Percentiles rank a stretch among this genome's conserved stretches.
Conservation (phyloP, 2,329 filamentous ascomycete genomes). For the Xylaria hypoxylon region DNA sequence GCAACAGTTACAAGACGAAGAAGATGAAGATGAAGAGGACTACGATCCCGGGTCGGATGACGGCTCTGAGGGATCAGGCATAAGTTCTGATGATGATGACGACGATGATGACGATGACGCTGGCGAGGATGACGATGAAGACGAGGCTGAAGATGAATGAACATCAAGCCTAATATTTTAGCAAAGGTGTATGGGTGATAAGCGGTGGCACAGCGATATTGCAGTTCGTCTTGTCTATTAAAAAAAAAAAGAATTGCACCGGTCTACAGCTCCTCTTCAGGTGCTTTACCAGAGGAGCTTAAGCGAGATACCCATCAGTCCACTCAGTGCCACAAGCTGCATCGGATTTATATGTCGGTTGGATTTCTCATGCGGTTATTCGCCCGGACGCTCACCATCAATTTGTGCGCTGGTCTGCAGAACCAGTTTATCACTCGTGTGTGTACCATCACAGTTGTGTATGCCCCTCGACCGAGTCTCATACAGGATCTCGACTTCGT, state of each 20-base stretch:
- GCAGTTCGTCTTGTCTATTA: conserved; percentile 1
- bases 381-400: neutral
- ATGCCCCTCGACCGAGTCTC: neutral
- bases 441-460: neutral
- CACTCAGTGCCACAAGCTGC: neutral
- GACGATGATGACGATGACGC: conserved; percentile 62
- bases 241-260: neutral
- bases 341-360: neutral
- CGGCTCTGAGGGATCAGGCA: conserved; percentile 68
- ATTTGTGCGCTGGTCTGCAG: neutral
- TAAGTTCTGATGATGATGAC: conserved; percentile 63
- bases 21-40: conserved; percentile 74
- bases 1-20: conserved; percentile 67
- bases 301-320: conserved; percentile 7
- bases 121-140: conserved; percentile 54
- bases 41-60: conserved; percentile 73
- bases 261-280: neutral
- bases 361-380: neutral
- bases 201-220: conserved; percentile 1
- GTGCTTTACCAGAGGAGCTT: neutral
- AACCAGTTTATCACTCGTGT: neutral
- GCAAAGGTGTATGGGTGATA: conserved; percentile 26
- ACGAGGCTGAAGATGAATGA: conserved; percentile 27
- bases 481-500: too few species aligned
- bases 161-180: neutral